Conservation (phyloP, 805 yeast species). For the Candida morakotiae region DNA sequence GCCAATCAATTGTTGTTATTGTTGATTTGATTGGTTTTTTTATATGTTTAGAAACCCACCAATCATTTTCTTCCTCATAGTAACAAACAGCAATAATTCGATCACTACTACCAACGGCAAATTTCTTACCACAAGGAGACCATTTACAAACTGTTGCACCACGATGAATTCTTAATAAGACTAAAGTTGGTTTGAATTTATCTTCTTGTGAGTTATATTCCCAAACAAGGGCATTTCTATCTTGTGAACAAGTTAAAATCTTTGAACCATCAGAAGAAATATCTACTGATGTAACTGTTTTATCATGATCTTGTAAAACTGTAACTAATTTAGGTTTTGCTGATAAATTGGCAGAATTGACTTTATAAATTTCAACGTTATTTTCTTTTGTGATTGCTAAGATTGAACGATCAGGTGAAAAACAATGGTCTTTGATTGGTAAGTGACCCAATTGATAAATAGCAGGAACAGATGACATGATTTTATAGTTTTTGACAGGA, state of each 20-base stretch:
- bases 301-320: conserved; percentile 79
- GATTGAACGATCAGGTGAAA: conserved; percentile 56
- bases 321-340: conserved; percentile 59
- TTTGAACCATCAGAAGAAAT: conserved; percentile 75
- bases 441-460: conserved; percentile 68
- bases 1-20: conserved; percentile 83
- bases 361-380: conserved; percentile 68
- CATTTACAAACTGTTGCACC: conserved; percentile 94
- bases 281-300: conserved; percentile 91
- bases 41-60: conserved; percentile 99
- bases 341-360: conserved; percentile 36
- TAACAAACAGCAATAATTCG: conserved; percentile 93
- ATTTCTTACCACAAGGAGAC: conserved; percentile 93
- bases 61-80: conserved; percentile 91
- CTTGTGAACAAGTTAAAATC: conserved; percentile 96
- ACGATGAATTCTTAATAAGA: conserved; percentile 84
- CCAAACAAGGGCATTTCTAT: conserved; percentile 97
- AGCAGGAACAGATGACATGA: conserved; percentile 25
- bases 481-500: conserved; percentile 9
- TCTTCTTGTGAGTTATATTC: conserved; percentile 52
- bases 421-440: conserved; percentile 90
- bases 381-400: conserved; percentile 83
- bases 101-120: conserved; percentile 97
- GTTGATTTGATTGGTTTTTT: conserved; percentile 93
- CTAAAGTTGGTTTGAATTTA: conserved; percentile 88